Evolutionary conservation across 2,329 filamentous ascomycete species (phyloP).

Genomic region (Lomentospora prolificans): DNA sequence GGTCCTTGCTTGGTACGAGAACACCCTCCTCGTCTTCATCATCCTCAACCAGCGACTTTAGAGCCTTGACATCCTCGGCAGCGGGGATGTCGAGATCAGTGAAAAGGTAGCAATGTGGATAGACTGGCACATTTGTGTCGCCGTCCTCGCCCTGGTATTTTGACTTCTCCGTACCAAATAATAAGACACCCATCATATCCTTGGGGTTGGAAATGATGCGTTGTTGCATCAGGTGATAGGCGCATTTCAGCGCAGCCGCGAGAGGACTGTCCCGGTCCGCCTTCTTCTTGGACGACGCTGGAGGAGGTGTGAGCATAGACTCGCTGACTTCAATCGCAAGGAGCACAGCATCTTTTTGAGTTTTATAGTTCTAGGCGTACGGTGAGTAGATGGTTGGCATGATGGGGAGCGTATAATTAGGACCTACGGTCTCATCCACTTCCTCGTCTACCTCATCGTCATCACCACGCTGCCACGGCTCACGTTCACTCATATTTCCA

Average conservation of each 20-base stretch:
- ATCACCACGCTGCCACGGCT: slow-evolving; percentile 6
- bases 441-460: slow-evolving; percentile 52
- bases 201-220: slow-evolving; percentile 94
- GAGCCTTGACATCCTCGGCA: slow-evolving; percentile 72
- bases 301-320: slow-evolving; percentile 69
- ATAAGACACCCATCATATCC: slow-evolving; percentile 91
- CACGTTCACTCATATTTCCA: slow-evolving; percentile 1
- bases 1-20: slow-evolving; percentile 55
- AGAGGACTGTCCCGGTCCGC: slow-evolving; percentile 68
- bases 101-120: slow-evolving; percentile 87
- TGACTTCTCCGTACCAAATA: slow-evolving; percentile 83
- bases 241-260: slow-evolving; percentile 81
- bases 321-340: slow-evolving; percentile 88
- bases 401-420: slow-evolving; percentile 4
- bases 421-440: slow-evolving; percentile 51
- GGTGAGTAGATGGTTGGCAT: slow-evolving; percentile 9
- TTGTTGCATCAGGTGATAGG: slow-evolving; percentile 93
- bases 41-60: slow-evolving; percentile 69
- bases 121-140: slow-evolving; percentile 51
- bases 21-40: slow-evolving; percentile 62
- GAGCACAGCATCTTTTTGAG: slow-evolving; percentile 93
- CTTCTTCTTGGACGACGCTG: slow-evolving; percentile 59
- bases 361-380: slow-evolving; percentile 63
- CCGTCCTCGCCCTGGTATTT: slow-evolving; percentile 63
- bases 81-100: slow-evolving; percentile 81